Evolutionary conservation across 2,329 filamentous ascomycete genomes (phyloP).

Genomic region (Hymenoscyphus albidus): DNA sequence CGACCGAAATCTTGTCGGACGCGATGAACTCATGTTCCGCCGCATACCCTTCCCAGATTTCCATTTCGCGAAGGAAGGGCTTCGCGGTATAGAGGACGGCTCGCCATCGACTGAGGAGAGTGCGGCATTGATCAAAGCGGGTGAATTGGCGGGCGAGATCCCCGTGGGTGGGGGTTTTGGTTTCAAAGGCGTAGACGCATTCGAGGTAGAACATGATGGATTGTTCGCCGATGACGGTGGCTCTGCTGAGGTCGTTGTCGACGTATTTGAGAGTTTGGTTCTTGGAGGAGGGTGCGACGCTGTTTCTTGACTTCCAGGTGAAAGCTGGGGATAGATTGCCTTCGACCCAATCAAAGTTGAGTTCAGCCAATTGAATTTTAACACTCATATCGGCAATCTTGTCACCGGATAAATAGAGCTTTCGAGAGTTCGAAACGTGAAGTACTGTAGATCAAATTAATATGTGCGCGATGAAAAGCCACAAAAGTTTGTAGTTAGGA

Average conservation of each 20-base stretch:
- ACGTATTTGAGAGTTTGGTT: constrained; percentile 45
- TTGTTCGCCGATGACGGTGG: constrained; percentile 47
- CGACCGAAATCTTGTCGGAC: constrained; percentile 40
- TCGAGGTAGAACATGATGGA: constrained; percentile 61
- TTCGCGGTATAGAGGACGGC: constrained; percentile 22
- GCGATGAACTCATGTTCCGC: constrained; percentile 41
- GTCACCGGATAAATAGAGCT: constrained; percentile 48
- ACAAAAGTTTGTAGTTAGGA: not conserved
- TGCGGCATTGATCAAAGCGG: constrained; percentile 24
- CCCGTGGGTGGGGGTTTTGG: constrained; percentile 3
- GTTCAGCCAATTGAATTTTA: constrained; percentile 47
- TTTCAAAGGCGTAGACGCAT: constrained; percentile 41
- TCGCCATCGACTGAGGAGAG: constrained; percentile 27
- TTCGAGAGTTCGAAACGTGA: constrained; percentile 47
- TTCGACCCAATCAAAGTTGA: constrained; percentile 40
- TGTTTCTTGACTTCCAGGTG: constrained; percentile 30
- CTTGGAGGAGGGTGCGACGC: constrained; percentile 20
- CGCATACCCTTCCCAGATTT: constrained; percentile 24
- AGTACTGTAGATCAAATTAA: constrained; percentile 48
- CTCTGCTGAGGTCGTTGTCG: constrained; percentile 50
- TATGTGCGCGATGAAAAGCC: not conserved
- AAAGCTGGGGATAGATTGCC: constrained; percentile 28
- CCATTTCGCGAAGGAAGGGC: constrained; percentile 31
- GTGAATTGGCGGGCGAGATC: constrained; percentile 31
- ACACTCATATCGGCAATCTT: constrained; percentile 47